Evolutionary conservation across 179 eudicot genomes (phyloP).

Genomic region (Corrigiola litoralis): DNA sequence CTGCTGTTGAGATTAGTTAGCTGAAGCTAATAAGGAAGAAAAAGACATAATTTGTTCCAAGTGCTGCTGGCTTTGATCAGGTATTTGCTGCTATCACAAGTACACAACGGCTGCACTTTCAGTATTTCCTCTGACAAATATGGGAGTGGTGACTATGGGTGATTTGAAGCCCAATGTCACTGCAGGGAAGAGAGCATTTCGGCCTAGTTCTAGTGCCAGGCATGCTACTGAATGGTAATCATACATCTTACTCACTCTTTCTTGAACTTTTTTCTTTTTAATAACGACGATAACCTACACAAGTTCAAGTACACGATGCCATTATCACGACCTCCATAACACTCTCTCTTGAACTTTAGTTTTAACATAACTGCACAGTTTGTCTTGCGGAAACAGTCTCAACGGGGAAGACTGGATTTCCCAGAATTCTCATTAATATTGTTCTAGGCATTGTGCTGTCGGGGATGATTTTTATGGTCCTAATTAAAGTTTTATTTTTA

Average conservation of each 20-base stretch:
- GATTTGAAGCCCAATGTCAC: conserved; percentile 28
- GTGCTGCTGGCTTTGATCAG: not conserved
- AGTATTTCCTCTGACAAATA: not conserved
- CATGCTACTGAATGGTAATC: conserved; percentile 39
- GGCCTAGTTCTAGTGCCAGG: conserved; percentile 27
- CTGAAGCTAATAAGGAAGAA: not conserved
- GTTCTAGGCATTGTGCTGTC: too few relatives aligned
- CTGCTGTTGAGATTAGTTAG: not conserved
- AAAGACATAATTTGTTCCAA: not conserved
- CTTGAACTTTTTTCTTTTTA: not conserved
- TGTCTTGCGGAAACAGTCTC: too few relatives aligned
- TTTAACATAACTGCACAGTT: too few relatives aligned
- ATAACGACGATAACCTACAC: not conserved
- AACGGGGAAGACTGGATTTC: too few relatives aligned
- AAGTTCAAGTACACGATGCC: not conserved
- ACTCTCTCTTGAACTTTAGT: too few relatives aligned
- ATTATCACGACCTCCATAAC: too few relatives aligned
- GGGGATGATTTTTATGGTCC: too few relatives aligned
- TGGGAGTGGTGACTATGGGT: conserved; percentile 35
- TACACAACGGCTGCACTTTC: conserved; percentile 6
- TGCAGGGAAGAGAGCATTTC: conserved; percentile 26
- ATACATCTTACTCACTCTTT: not conserved
- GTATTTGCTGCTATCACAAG: not conserved
- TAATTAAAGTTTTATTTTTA: too few relatives aligned
- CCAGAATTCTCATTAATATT: too few relatives aligned